phyloP scores from a whole-genome alignment of 228 moss, liverwort and hornwort species.

The Sphagnum fallax region DNA sequence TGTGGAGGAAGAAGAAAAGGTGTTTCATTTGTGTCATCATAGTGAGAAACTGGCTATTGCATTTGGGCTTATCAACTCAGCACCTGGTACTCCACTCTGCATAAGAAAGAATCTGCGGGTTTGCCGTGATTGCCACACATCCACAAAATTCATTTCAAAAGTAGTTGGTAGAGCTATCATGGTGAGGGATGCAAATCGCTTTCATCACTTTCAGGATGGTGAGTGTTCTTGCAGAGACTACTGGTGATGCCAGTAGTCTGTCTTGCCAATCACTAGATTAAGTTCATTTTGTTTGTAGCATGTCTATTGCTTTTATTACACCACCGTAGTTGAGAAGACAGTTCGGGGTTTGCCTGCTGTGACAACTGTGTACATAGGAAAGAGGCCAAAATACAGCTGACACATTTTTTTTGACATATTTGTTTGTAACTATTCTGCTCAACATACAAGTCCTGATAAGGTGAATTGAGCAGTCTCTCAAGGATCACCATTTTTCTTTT shows the following conservation, averaged over 20 bases:
- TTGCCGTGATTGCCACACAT: constrained; percentile 8
- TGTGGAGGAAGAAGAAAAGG: constrained; percentile 1
- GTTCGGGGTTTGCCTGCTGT: too few relatives aligned
- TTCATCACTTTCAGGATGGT: constrained; percentile 3
- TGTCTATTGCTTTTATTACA: too few relatives aligned
- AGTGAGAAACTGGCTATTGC: constrained; percentile 8
- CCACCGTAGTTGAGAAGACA: too few relatives aligned
- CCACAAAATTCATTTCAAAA: constrained; percentile 11
- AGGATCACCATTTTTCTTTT: too few relatives aligned
- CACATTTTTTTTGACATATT: too few relatives aligned
- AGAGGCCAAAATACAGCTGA: too few relatives aligned
- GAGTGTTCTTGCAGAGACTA: constrained; percentile 7
- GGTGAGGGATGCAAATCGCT: constrained; percentile 5
- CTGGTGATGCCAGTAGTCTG: not conserved
- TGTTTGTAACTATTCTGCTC: too few relatives aligned
- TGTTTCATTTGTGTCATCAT: constrained; percentile 1
- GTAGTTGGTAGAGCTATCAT: constrained; percentile 1
- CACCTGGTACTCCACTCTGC: constrained; percentile 6
- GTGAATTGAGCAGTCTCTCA: too few relatives aligned
- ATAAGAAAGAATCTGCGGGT: constrained; percentile 5
- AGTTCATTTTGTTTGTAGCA: too few relatives aligned
- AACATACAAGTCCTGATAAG: too few relatives aligned
- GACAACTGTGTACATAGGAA: too few relatives aligned
- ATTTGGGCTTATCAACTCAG: constrained; percentile 6
- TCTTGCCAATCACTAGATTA: too few relatives aligned